Percentiles rank a stretch among this genome's conserved stretches.
These are phyloP conservation scores for Conringia planisiliqua DNA, from an alignment of 345 rosid genomes.

Conservation along the genomic window DNA sequence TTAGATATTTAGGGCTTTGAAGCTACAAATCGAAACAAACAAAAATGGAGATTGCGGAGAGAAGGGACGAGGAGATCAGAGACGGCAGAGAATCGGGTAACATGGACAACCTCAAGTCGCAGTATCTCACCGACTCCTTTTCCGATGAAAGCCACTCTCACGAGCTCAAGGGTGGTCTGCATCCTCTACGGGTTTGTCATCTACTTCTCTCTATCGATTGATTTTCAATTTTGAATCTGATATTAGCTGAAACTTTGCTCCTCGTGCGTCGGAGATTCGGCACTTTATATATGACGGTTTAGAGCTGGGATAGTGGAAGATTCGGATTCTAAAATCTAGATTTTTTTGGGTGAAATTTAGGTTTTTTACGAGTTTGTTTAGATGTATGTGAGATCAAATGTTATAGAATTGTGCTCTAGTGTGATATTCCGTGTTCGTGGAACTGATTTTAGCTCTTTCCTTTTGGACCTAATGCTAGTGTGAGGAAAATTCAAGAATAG, in stretches of 20 bases:
- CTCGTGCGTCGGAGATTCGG: background rate
- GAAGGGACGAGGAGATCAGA: slow-evolving; percentile 57
- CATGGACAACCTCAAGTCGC: slow-evolving; percentile 24
- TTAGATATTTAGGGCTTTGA: slow-evolving; percentile 34
- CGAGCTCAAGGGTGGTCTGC: slow-evolving; percentile 77
- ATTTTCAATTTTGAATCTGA: background rate
- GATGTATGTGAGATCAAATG: background rate
- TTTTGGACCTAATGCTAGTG: background rate
- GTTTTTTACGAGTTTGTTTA: background rate
- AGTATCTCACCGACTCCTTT: slow-evolving; percentile 21
- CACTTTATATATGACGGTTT: background rate
- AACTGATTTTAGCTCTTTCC: background rate
- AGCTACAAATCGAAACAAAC: slow-evolving; percentile 12
- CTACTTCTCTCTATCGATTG: background rate
- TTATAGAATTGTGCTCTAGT: background rate
- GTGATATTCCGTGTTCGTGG: background rate
- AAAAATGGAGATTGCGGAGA: slow-evolving; percentile 61
- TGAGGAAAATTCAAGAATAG: background rate
- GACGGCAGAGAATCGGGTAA: slow-evolving; percentile 34
- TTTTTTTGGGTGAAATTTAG: background rate
- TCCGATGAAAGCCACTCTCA: slow-evolving; percentile 67
- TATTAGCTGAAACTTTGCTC: slow-evolving; percentile 2
- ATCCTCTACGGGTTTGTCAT: slow-evolving; percentile 76
- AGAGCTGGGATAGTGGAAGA: slow-evolving; percentile 4
- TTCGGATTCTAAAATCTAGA: slow-evolving; percentile 1